Base-by-base conservation (phyloP, 176 grass and related monocot species). In the Aegilops umbellulata region DNA sequence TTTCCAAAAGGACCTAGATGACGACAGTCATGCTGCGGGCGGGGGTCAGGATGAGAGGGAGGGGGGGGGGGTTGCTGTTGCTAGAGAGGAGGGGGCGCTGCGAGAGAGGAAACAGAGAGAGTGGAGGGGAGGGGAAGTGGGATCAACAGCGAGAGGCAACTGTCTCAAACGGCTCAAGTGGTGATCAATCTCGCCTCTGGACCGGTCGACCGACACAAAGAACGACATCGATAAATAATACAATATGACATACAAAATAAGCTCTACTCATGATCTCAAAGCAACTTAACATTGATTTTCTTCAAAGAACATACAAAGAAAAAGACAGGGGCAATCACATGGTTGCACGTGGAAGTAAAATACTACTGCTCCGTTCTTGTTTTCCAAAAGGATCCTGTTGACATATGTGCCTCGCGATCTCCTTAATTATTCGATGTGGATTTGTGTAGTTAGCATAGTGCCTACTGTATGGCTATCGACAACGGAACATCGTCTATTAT, bases 331-430 rank as follows among this genome's bases (percentile, higher is more conserved):
- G 4, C 49, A 1, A 15, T 69, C 64, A 69, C 80, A 55, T 57
- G 80, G 26, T 82, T 36, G 64, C 80, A 82, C 29, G 65, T 69
- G 65, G 34, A 35, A 70, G 44, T 53, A 81, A 69, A 31, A 31
- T 67, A 13, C 23, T 42, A 26, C 8, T 19, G 12, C 66, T 3
- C 13, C 22, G 25, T 41, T 36, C 30, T 58, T 60, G 8, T 61
- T 70, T 66, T 57, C 7, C 6, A 25, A 69, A 24, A 58, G 1
- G 31, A 42, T 83, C n/a, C 7, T 55, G 65, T 72, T 83, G 49
- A 72, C 47, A 72, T 82, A 65, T 22, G 8, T 46, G 47, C 30
- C 47, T 24, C 22, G 12, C 5, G 24, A 83, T 83, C 81, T 72
- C 71, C n/a, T 41, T 72, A 27, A 27, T 72, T 66, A 80, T 47